Percentiles rank a stretch among this genome's conserved stretches.
Conservation (phyloP, 805 yeast species). For the Ogataea minuta region DNA sequence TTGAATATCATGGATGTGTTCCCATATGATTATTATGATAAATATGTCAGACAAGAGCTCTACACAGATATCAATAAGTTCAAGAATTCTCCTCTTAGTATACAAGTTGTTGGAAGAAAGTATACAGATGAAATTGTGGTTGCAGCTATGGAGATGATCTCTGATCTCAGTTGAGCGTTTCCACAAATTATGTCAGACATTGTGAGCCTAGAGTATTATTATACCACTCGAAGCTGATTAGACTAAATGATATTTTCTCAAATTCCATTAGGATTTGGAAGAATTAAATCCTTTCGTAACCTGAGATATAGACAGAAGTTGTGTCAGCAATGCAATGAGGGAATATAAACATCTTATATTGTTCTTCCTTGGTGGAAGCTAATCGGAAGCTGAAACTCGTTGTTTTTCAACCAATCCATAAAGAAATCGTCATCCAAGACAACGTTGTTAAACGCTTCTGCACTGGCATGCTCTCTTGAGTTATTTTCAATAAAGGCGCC, state of each 20-base stretch:
- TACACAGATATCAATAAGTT: slow-evolving; percentile 19
- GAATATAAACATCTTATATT: too few species aligned
- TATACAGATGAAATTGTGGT: slow-evolving; percentile 47
- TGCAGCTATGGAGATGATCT: slow-evolving; percentile 4
- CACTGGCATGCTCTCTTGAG: neutral
- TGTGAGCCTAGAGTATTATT: too few species aligned
- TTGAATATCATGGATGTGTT: slow-evolving; percentile 44
- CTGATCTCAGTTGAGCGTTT: too few species aligned
- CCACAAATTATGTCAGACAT: too few species aligned
- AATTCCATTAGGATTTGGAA: too few species aligned
- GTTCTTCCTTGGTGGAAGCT: too few species aligned
- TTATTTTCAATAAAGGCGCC: neutral
- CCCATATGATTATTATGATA: slow-evolving; percentile 34
- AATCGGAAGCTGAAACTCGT: slow-evolving; percentile 4
- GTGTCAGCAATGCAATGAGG: too few species aligned
- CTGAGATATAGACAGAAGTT: too few species aligned
- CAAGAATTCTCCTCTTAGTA: slow-evolving; percentile 59
- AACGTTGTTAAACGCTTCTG: slow-evolving; percentile 2
- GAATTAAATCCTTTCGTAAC: too few species aligned
- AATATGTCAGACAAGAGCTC: slow-evolving; percentile 27
- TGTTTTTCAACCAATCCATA: slow-evolving; percentile 9
- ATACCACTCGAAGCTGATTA: too few species aligned
- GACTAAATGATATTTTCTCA: too few species aligned
- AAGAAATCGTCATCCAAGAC: slow-evolving; percentile 8
- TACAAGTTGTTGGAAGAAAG: slow-evolving; percentile 59